Conservation (phyloP, 148 eudicot genomes). For the Camellia sinensis region DNA sequence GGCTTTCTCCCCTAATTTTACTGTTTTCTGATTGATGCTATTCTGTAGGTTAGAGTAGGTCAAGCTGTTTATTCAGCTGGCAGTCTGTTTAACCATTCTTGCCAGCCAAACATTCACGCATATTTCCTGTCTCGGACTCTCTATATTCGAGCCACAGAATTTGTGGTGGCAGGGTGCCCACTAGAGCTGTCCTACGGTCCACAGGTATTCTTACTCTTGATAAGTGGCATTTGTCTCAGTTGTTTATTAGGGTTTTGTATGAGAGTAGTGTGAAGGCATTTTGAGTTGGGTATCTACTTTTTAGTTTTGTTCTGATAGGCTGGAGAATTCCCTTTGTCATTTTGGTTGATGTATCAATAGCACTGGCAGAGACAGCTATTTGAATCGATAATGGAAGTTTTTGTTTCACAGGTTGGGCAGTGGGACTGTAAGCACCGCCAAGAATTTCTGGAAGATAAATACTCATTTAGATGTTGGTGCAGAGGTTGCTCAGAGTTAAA, state of each 20-base stretch:
- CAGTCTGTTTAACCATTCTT: constrained; percentile 91
- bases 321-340: neutral
- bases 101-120: constrained; percentile 81
- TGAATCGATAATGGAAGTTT: neutral
- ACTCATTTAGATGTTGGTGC: constrained; percentile 76
- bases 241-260: neutral
- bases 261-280: neutral
- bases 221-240: neutral
- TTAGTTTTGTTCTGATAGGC: neutral
- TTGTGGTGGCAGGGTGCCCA: constrained; percentile 45
- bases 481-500: constrained; percentile 59
- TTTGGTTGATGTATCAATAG: neutral
- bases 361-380: constrained; percentile 4
- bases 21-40: constrained; percentile 6
- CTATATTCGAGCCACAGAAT: constrained; percentile 67
- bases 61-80: constrained; percentile 83
- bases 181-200: constrained; percentile 95
- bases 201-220: constrained; percentile 52
- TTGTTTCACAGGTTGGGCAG: constrained; percentile 71
- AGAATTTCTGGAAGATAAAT: constrained; percentile 52
- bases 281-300: constrained; percentile 3
- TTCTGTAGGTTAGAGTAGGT: constrained; percentile 68
- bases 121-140: constrained; percentile 85
- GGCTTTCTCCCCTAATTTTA: constrained; percentile 8
- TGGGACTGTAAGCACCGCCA: constrained; percentile 54